phyloP scores from a whole-genome alignment of 2,329 filamentous ascomycete species.

The Colletotrichum liriopes region DNA sequence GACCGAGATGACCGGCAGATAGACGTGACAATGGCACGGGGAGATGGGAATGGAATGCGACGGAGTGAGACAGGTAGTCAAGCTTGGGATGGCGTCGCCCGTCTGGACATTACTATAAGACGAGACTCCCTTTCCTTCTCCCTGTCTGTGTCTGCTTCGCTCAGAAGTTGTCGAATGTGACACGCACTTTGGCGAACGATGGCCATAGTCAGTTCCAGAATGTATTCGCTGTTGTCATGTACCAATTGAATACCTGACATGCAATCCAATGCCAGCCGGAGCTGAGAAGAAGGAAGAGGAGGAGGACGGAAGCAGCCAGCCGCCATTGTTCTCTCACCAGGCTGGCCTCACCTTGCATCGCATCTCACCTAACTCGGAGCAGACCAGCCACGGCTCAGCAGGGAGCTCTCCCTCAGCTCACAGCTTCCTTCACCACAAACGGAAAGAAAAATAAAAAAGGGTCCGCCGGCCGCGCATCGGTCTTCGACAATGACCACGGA shows the following conservation, averaged over 20 bases:
- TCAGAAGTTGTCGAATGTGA: background rate
- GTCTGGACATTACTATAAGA: constrained; percentile 22
- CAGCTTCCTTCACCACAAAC: constrained; percentile 4
- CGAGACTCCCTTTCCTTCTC: constrained; percentile 35
- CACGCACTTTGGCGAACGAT: background rate
- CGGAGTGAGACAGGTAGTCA: constrained; percentile 16
- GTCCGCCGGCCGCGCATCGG: constrained; percentile 24
- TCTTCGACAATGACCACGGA: constrained; percentile 32
- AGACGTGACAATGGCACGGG: constrained; percentile 9
- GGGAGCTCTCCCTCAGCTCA: background rate
- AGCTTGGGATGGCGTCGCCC: constrained; percentile 1
- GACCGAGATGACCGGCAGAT: background rate
- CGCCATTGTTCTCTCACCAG: too few relatives aligned
- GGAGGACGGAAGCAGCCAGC: too few relatives aligned
- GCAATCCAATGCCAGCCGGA: constrained; percentile 22
- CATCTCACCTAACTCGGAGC: background rate
- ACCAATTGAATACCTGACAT: background rate
- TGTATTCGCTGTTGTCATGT: background rate
- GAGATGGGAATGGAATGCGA: constrained; percentile 24
- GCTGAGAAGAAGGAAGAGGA: background rate
- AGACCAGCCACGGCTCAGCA: constrained; percentile 4
- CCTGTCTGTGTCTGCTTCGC: constrained; percentile 25
- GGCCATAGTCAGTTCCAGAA: background rate
- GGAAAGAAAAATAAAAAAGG: constrained; percentile 23
- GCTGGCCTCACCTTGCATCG: background rate